These are phyloP conservation scores for Pseudopediastrum boryanum DNA, from an alignment of 139 green algal genomes.

Conservation along the genomic window DNA sequence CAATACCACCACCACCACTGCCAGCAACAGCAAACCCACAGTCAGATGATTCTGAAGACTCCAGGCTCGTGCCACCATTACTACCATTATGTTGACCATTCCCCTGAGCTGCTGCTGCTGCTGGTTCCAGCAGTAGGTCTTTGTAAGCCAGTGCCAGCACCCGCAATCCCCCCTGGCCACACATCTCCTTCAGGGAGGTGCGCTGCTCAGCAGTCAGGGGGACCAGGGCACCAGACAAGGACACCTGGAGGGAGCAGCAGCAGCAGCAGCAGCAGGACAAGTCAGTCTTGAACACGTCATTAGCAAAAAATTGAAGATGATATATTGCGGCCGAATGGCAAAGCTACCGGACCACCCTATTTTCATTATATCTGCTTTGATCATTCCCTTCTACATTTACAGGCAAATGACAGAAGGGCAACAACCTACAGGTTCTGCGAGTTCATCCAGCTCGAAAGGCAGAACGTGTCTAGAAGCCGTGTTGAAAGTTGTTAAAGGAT, in stretches of 20 bases:
- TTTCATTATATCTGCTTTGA: no score
- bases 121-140: slow-evolving; percentile 51
- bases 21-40: slow-evolving; percentile 7
- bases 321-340: no score
- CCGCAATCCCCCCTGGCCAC: slow-evolving; percentile 57
- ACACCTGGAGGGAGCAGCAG: no score
- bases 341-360: no score
- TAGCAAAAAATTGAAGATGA: no score
- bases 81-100: not conserved
- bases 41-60: not conserved
- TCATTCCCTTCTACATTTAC: no score
- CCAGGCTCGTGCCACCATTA: not conserved
- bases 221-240: not conserved
- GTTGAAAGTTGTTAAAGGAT: no score
- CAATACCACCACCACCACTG: slow-evolving; percentile 14
- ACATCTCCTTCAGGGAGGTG: slow-evolving; percentile 20
- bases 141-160: slow-evolving; percentile 80
- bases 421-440: no score
- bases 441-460: no score
- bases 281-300: no score
- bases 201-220: not conserved
- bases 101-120: not conserved
- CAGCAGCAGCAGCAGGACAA: not conserved
- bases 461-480: no score
- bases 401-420: no score